These are phyloP conservation scores for Lichtheimia corymbifera DNA, from an alignment of 371 early-diverging fungal genomes.

Conservation along the genomic window DNA sequence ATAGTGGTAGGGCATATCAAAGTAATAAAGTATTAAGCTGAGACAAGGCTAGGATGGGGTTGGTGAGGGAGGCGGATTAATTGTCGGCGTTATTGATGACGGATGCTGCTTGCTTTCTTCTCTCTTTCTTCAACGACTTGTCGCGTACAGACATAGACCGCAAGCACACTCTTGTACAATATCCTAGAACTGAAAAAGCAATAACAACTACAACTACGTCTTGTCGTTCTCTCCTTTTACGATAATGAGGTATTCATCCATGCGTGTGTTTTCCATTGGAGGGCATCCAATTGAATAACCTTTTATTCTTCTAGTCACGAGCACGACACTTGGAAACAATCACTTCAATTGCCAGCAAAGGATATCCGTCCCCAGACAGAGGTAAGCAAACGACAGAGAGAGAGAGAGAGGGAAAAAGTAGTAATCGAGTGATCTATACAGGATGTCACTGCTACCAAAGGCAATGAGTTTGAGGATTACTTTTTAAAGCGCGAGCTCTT, in stretches of 20 bases:
- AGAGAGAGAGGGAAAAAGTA: background rate
- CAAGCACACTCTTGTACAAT: background rate
- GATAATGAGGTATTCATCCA: background rate
- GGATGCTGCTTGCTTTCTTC: background rate
- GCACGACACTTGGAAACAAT: conserved; percentile 76
- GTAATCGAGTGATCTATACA: conserved; percentile 11
- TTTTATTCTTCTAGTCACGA: conserved; percentile 46
- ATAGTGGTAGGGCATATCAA: too few relatives aligned
- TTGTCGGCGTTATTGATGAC: too few relatives aligned
- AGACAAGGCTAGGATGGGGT: too few relatives aligned
- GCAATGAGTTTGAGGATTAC: conserved; percentile 98
- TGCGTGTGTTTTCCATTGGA: background rate
- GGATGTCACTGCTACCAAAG: conserved; percentile 96
- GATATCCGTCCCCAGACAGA: conserved; percentile 91
- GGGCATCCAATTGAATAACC: background rate
- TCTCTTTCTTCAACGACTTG: background rate
- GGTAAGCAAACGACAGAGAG: conserved; percentile 27
- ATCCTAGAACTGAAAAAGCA: background rate
- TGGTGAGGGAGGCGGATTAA: too few relatives aligned
- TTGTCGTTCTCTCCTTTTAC: background rate
- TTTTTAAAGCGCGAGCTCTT: conserved; percentile 94
- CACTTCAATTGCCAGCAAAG: conserved; percentile 72
- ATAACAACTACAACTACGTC: background rate
- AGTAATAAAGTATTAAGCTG: too few relatives aligned
- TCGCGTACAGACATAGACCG: background rate